These are phyloP conservation scores for Plasmodium blacklocki DNA, from an alignment of 169 alveolate genomes.

Conservation along the genomic window DNA sequence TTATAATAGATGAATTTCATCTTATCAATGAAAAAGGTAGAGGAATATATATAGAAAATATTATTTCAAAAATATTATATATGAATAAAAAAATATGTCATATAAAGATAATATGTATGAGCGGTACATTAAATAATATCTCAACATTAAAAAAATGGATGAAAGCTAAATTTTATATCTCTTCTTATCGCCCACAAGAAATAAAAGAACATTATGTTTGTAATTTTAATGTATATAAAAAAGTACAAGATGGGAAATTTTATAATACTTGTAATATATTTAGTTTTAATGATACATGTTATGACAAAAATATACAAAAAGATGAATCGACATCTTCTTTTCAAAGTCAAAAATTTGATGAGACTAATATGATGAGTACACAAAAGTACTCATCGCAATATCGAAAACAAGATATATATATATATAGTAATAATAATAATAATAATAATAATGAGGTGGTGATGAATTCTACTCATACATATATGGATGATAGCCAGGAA, in stretches of 20 bases:
- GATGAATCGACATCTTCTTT: too few species aligned
- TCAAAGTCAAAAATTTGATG: too few species aligned
- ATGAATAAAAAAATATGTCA: conserved; percentile 14
- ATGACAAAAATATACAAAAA: background rate
- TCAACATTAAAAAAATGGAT: conserved; percentile 35
- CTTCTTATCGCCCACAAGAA: conserved; percentile 66
- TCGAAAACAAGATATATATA: too few species aligned
- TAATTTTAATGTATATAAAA: conserved; percentile 33
- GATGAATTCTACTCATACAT: too few species aligned
- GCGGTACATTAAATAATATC: conserved; percentile 48
- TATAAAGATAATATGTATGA: conserved; percentile 67
- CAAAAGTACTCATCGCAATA: too few species aligned
- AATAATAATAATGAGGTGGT: too few species aligned
- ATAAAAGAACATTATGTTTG: conserved; percentile 62
- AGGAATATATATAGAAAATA: conserved; percentile 63
- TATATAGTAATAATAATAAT: too few species aligned
- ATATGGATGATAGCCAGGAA: too few species aligned
- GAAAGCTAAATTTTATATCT: conserved; percentile 45
- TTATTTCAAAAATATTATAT: conserved; percentile 40
- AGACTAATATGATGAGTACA: too few species aligned
- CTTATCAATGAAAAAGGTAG: conserved; percentile 59
- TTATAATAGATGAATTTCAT: conserved; percentile 63
- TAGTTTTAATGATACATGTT: background rate
- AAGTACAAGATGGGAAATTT: conserved; percentile 7
- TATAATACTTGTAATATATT: conserved; percentile 12